Evolutionary conservation across 306 rosid species (phyloP).

Genomic region (Lathyrus tuberosus): DNA sequence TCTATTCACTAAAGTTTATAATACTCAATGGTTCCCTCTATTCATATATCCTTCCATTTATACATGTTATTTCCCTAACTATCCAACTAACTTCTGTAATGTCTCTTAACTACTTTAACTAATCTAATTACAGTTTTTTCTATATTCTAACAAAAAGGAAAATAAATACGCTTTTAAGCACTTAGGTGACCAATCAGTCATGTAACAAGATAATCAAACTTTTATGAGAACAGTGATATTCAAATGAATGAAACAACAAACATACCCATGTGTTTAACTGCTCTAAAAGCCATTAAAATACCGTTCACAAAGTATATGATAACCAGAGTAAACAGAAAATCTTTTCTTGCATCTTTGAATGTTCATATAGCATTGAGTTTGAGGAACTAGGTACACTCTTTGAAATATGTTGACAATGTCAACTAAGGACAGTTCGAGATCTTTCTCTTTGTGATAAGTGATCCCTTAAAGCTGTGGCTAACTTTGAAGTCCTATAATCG

Average conservation of each 20-base stretch:
- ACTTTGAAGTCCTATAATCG: slow-evolving; percentile 7
- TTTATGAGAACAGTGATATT: slow-evolving; percentile 14
- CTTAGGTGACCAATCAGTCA: slow-evolving; percentile 1
- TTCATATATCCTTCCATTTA: too few species aligned
- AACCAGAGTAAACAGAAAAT: slow-evolving; percentile 8
- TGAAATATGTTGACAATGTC: slow-evolving; percentile 2
- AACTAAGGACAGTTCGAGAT: slow-evolving; percentile 5
- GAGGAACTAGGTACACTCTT: slow-evolving; percentile 2
- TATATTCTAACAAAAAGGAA: slow-evolving; percentile 8
- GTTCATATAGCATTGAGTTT: slow-evolving; percentile 4
- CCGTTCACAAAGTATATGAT: neutral
- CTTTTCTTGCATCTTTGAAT: neutral
- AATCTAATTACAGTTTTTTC: too few species aligned
- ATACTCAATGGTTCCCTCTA: too few species aligned
- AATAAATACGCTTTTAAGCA: slow-evolving; percentile 17
- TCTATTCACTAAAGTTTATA: too few species aligned
- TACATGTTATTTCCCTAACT: too few species aligned
- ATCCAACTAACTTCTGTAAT: too few species aligned
- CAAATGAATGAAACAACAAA: slow-evolving; percentile 21
- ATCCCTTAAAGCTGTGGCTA: neutral
- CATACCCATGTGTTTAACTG: neutral
- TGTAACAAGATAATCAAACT: slow-evolving; percentile 3
- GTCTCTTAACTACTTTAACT: too few species aligned
- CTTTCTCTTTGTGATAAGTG: neutral
- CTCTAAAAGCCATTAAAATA: slow-evolving; percentile 17